Base-by-base conservation (phyloP, 2,329 filamentous ascomycete genomes). In the Xenosphaeropsis pyriputrescens region DNA sequence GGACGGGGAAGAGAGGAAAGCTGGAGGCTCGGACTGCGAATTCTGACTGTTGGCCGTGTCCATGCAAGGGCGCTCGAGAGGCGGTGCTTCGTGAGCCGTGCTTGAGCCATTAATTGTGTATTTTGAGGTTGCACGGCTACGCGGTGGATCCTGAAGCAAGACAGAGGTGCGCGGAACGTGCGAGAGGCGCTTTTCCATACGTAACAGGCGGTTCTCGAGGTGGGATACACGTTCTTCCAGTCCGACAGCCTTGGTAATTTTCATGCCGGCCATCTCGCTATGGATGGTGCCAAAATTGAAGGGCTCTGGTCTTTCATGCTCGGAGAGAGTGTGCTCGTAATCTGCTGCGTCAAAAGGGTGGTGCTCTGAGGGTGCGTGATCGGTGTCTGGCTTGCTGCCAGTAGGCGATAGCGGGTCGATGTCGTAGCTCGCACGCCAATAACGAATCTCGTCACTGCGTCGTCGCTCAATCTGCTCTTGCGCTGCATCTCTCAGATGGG, bases 401-500 rank as follows among this genome's bases (percentile, higher is more conserved):
- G 69, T 54, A 0, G 70, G 68, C 6, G 71, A 74, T 39, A 66
- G 50, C 36, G 67, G 58, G 1, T 61, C 63, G 1, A 62, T 63
- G 34, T 66, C 67, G 44, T 74, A 72, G 43, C 73, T 77, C 47
- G 72, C 67, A 42, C 75, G 64, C 72, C 74, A 78, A 47, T 72
- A 74, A 11, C 70, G 67, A 30, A 78, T 75, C 51, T 79, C 75
- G 39, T 75, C 72, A 49, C 72, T 78, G 19, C 73, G 66, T 29
- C 72, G 65, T 32, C 72, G 64, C 4, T 53, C 41, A 31, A 56
- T 55, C 16, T 57, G 53, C 14, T 47, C 48, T 4, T 55, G 52
- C 3, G 57, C 55, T 15, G 63, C 45, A 19, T 63, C 59, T 5
- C 63, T 58, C 15, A 77, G 57, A 8, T 71, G 69, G 0, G 72